Conservation (phyloP, 108 stramenopile species). For the Mayamaea pseudoterrestris region DNA sequence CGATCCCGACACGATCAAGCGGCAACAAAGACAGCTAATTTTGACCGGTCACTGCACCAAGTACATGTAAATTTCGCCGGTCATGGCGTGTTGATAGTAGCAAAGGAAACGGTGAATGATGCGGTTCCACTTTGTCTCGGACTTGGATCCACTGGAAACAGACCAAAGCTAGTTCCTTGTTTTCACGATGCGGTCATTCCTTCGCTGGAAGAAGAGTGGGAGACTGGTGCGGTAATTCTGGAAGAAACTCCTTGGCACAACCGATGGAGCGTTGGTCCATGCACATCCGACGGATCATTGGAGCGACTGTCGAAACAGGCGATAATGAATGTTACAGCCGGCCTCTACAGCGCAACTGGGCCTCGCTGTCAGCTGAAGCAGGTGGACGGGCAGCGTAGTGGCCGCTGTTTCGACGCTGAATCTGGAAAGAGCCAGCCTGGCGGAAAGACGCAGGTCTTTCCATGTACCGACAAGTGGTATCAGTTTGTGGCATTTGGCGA, state of each 20-base stretch:
- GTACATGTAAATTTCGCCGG: conserved; percentile 51
- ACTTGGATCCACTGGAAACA: conserved; percentile 33
- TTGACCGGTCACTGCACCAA: background rate
- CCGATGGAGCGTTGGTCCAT: conserved; percentile 78
- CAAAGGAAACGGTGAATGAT: conserved; percentile 56
- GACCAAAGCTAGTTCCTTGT: conserved; percentile 54
- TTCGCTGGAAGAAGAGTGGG: conserved; percentile 55
- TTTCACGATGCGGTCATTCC: conserved; percentile 58
- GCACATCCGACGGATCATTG: conserved; percentile 67
- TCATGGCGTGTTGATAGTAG: conserved; percentile 73
- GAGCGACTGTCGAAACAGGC: conserved; percentile 29
- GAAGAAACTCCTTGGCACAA: conserved; percentile 63
- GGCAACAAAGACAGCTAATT: background rate
- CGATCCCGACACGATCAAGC: conserved; percentile 34
- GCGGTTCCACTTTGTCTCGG: conserved; percentile 60
- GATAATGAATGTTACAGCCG: conserved; percentile 48
- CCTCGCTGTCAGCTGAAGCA: conserved; percentile 64
- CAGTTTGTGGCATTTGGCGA: conserved; percentile 82
- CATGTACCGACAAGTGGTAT: conserved; percentile 71
- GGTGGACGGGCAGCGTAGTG: conserved; percentile 58
- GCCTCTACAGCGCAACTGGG: conserved; percentile 48
- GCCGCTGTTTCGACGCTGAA: conserved; percentile 71
- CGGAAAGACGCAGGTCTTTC: conserved; percentile 54
- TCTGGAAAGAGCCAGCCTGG: conserved; percentile 46
- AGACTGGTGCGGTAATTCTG: conserved; percentile 73